These are phyloP conservation scores for Haematococcus lacustris DNA, from an alignment of 139 green algal genomes.

Conservation along the genomic window DNA sequence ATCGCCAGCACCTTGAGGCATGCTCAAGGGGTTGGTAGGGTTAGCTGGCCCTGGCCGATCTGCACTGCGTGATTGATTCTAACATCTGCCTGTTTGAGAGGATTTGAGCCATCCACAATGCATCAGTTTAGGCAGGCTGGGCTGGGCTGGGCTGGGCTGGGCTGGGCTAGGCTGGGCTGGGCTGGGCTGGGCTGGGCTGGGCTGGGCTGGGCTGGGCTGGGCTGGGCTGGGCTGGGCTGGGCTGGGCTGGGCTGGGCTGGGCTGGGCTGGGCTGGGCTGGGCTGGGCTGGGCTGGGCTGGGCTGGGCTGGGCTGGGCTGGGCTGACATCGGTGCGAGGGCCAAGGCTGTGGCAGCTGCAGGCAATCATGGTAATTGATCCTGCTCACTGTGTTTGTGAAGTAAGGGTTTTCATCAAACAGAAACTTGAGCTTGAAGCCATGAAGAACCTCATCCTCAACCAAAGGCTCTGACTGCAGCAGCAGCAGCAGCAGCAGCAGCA, in stretches of 20 bases:
- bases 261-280: no score
- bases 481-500: no score
- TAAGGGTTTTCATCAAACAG: constrained; percentile 71
- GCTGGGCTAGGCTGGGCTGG: neutral
- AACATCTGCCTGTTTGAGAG: neutral
- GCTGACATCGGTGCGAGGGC: neutral
- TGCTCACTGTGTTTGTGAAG: constrained; percentile 70
- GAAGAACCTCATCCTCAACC: neutral
- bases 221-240: no score
- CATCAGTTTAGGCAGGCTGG: neutral
- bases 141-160: neutral
- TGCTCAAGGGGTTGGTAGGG: no score
- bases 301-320: no score
- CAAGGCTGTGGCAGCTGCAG: neutral
- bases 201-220: no score
- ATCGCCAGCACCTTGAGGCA: no score
- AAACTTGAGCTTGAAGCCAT: constrained; percentile 39
- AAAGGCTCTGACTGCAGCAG: no score
- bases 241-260: no score
- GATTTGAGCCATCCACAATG: neutral
- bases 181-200: neutral
- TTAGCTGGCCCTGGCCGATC: no score
- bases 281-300: no score
- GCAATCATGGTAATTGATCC: neutral
- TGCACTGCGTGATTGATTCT: neutral